Base-by-base conservation (phyloP, 2,329 filamentous ascomycete genomes). In the Coleophoma crateriformis region DNA sequence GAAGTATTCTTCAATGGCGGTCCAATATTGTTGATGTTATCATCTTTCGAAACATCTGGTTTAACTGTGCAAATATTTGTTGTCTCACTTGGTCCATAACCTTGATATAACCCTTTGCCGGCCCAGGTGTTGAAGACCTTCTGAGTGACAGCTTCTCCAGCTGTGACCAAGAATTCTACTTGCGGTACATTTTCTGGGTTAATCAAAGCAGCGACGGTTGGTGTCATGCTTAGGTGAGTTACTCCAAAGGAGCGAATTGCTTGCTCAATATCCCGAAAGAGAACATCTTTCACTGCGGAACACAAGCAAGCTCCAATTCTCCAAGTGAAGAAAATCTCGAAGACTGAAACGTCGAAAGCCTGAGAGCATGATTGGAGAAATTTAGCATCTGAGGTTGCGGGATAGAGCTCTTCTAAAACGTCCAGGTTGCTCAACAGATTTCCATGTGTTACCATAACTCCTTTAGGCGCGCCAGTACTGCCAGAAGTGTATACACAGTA, bases 281-380 rank as follows among this genome's bases (percentile, higher is more conserved):
- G 68, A 2, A 81, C 77, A 58, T 94, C 87, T 57, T 91, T 90
- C 0, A 74, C 78, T 0, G 83, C 85, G 2, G 87, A 81, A 61
- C 88, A 95, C 12, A 96, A 72, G 52, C 85, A 87, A 72, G 92
- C 88, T 4, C 89, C 89, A 33, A 77, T 76, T 43, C 79, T 78
- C 86, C 90, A 95, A 0, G 89, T 75, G 59, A 89, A 95, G 64
- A 95, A 92, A 13, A 95, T 91, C 61, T 95, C 90, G 62, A 95
- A 95, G 0, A 95, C 87, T 0, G 89, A 95, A 2, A 95, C 84
- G 61, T 95, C 88, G 61, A 95, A 95, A 0, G 85, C 86, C 61
- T 90, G 87, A 0, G 88, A 92, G 61, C 87, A 95, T 2, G 87
- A 82, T 66, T 95, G 90, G 0, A 96, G 71, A 33, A 95, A 71